Evolutionary conservation across 2,329 filamentous ascomycete species (phyloP), one percentile per base, ranked within the genome.

Genomic region (Diplodia seriata): DNA sequence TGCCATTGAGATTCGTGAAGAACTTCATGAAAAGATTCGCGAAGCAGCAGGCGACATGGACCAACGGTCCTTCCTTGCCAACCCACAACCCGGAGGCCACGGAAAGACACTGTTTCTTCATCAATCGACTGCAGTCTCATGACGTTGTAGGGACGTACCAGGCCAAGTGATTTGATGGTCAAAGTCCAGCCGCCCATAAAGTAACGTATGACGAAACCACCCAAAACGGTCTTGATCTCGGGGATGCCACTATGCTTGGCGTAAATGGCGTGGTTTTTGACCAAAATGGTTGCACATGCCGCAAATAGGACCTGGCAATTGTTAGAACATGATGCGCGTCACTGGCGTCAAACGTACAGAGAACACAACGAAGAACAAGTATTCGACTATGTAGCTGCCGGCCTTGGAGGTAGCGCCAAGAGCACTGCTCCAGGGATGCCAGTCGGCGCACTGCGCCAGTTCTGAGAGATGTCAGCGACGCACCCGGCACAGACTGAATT

Each of bases 11-110:
- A 71, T 86, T 89, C 51, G 86, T 84, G 72, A 97, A 97, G 11
- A 94, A 82, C 77, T 96, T 97, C 87, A 95, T 96, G 75, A 97
- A 93, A 11, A 97, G 81, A 76, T 96, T 97, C 56, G 94, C 93
- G 76, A 94, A 97, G 78, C 95, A 98, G 81, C 95, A 98, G 69
- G 94, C 94, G 26, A 98, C 94, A 79, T 99, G 94, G 6, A 99
- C 94, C 47, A 98, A 82, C 0, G 94, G 94, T 1, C 94, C 94
- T 83, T 99, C 94, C 79, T 98, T 98, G 38, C 94, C 94, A 15
- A 98, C 83, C 94, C 95, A 98, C 84, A 99, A 90, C 62, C 94
- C 94, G 6, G 94, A 97, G 71, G 92, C 92, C 54, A 97, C 94
- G 53, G 94, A 91, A 43, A 98, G 86, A 77, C 93, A 94, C 88